Conservation (phyloP, 2,329 filamentous ascomycete genomes). For the Diplocarpon rosae region DNA sequence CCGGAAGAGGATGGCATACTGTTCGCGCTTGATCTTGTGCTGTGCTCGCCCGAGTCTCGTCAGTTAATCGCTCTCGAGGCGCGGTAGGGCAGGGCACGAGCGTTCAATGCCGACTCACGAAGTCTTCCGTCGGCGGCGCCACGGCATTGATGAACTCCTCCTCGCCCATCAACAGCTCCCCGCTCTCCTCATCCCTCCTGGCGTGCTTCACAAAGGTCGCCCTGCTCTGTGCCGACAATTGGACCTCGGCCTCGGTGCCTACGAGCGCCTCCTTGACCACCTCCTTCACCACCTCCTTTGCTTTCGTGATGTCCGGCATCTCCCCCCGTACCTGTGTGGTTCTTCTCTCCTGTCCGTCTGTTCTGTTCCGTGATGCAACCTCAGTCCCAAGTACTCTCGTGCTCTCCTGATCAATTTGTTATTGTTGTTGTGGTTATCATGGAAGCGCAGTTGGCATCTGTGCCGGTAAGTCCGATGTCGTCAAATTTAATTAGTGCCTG, state of each 20-base stretch:
- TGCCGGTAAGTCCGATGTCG: too few relatives aligned
- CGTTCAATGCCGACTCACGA: slow-evolving; percentile 50
- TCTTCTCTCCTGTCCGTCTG: too few relatives aligned
- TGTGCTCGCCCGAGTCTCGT: slow-evolving; percentile 31
- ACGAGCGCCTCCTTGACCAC: slow-evolving; percentile 72
- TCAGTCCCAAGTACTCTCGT: too few relatives aligned
- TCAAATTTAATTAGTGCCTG: too few relatives aligned
- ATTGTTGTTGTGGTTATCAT: too few relatives aligned
- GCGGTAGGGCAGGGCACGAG: background rate
- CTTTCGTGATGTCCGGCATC: slow-evolving; percentile 24
- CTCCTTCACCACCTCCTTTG: slow-evolving; percentile 60
- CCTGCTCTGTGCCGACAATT: slow-evolving; percentile 65
- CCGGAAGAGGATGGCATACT: slow-evolving; percentile 86
- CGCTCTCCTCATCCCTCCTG: slow-evolving; percentile 59
- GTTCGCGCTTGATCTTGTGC: slow-evolving; percentile 96
- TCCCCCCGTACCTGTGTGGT: background rate
- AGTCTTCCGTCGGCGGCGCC: slow-evolving; percentile 78
- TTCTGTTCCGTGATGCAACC: too few relatives aligned
- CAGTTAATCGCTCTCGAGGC: slow-evolving; percentile 16
- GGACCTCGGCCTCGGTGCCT: slow-evolving; percentile 43
- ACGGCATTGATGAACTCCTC: slow-evolving; percentile 88
- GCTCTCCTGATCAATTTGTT: too few relatives aligned
- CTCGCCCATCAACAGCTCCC: slow-evolving; percentile 68
- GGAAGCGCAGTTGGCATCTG: too few relatives aligned
- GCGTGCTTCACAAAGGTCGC: slow-evolving; percentile 69